Conservation (phyloP, 306 rosid species). For the Cucurbita pepo region DNA sequence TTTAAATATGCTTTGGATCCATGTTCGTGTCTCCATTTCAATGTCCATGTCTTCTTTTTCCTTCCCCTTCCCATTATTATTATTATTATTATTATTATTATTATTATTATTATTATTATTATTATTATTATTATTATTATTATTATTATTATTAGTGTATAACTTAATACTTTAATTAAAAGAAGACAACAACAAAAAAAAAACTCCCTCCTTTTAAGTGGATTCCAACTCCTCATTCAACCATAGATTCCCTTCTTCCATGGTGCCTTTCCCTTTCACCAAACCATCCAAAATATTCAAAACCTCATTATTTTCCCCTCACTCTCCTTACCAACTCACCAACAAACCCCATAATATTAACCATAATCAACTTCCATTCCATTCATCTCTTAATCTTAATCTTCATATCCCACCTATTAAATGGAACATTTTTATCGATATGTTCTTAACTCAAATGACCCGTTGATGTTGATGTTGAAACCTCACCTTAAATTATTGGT, state of each 20-base stretch:
- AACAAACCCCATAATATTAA: neutral
- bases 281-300: neutral
- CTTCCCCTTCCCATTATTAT: neutral
- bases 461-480: neutral
- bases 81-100: neutral
- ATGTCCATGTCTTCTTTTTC: neutral
- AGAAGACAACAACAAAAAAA: neutral
- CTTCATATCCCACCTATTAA: neutral
- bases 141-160: neutral
- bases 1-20: neutral
- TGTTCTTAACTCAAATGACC: neutral
- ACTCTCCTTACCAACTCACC: conserved; percentile 2
- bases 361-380: neutral
- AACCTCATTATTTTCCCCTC: neutral
- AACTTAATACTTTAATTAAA: neutral
- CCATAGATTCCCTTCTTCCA: conserved; percentile 12
- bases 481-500: neutral
- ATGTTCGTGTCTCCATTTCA: neutral
- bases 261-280: conserved; percentile 4
- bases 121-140: neutral
- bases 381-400: neutral
- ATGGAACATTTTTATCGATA: neutral
- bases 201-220: conserved; percentile 66
- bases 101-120: no score
- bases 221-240: conserved; percentile 99